A percentile compares a stretch with the other conserved stretches of the same genome.
Conservation (phyloP, 2,329 filamentous ascomycete genomes). For the Scortechinia acanthostroma region DNA sequence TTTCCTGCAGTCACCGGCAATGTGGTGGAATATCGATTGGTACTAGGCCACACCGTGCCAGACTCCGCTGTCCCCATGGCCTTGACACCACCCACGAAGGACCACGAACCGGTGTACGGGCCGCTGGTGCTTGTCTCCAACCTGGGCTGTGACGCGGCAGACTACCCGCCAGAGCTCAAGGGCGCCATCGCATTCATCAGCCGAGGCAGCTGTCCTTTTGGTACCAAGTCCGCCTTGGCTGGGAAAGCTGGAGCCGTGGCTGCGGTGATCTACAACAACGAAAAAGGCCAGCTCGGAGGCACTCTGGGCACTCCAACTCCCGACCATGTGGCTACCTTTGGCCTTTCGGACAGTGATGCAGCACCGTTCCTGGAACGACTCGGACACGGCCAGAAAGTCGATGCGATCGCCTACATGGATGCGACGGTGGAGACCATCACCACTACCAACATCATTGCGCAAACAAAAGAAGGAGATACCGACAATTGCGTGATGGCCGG, state of each 20-base stretch:
- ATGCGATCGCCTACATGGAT: slow-evolving; percentile 52
- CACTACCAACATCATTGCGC: slow-evolving; percentile 55
- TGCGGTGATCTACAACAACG: slow-evolving; percentile 71
- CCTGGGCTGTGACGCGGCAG: slow-evolving; percentile 53
- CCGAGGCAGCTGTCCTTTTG: slow-evolving; percentile 67
- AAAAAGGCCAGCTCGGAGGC: slow-evolving; percentile 52
- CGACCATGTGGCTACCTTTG: slow-evolving; percentile 62
- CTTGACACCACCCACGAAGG: slow-evolving; percentile 58
- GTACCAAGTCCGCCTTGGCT: slow-evolving; percentile 61
- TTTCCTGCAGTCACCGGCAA: slow-evolving; percentile 57
- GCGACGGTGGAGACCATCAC: slow-evolving; percentile 41
- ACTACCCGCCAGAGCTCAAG: slow-evolving; percentile 50
- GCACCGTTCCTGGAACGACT: slow-evolving; percentile 45
- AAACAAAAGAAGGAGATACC: slow-evolving; percentile 49
- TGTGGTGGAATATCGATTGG: slow-evolving; percentile 48
- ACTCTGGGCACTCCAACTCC: slow-evolving; percentile 58
- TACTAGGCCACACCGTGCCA: slow-evolving; percentile 42
- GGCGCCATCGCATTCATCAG: slow-evolving; percentile 66
- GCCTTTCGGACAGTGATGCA: slow-evolving; percentile 53
- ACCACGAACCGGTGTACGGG: slow-evolving; percentile 49
- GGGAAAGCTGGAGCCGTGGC: slow-evolving; percentile 64
- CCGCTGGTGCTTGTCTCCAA: slow-evolving; percentile 52
- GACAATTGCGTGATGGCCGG: slow-evolving; percentile 62
- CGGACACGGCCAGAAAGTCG: slow-evolving; percentile 35
- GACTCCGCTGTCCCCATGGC: slow-evolving; percentile 47